Base-by-base conservation (phyloP, 345 rosid genomes). In the Eucalyptus erythrocorys region DNA sequence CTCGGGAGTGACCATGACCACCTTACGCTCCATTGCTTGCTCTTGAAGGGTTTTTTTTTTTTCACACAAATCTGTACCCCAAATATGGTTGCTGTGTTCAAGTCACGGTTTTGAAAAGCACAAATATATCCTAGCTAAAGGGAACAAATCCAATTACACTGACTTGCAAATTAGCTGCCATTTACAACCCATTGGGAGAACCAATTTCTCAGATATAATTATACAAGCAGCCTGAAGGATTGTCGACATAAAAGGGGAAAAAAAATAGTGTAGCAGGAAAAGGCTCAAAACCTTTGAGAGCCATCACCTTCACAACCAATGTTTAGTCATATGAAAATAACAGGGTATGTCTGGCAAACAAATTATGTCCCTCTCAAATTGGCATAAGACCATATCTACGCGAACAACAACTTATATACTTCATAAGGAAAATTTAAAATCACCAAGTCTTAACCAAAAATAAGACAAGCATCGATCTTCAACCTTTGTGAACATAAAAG, bases 91-190 rank as follows among this genome's bases (percentile, higher is more conserved):
- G 80, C 7, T 5, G 42, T 68, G 80, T 68, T 32, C 80, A 68
- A 68, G 80, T 19, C 42, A 32, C 80, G 10, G 80, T 34, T 66
- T 68, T 3, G 22, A 50, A 10, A 64, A 10, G 90, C 87, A 89
- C 91, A 85, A 30, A 53, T 91, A 86, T 90, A 93, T 90, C 92
- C 48, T 48, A 91, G 90, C 91, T 87, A 85, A 94, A 94, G 93
- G 91, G 88, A 92, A 93, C n/a, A 15, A 85, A 40, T 48, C 49
- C 16, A 48, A 48, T 13, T 13, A 48, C 26, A 34, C 4, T 34
- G 80, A 68, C 43, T 2, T 37, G 6, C 24, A 34, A 19, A 37
- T 37, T 66, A 19, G 26, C 81, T 71, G 13, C 43, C 19, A 34
- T 17, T 34, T 21, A 71, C 43, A 34, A 68, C 80, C 21, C 6